Evolutionary conservation across 192 early-diverging fungal species (phyloP).

Genomic region (Phlyctochytrium arcticum): DNA sequence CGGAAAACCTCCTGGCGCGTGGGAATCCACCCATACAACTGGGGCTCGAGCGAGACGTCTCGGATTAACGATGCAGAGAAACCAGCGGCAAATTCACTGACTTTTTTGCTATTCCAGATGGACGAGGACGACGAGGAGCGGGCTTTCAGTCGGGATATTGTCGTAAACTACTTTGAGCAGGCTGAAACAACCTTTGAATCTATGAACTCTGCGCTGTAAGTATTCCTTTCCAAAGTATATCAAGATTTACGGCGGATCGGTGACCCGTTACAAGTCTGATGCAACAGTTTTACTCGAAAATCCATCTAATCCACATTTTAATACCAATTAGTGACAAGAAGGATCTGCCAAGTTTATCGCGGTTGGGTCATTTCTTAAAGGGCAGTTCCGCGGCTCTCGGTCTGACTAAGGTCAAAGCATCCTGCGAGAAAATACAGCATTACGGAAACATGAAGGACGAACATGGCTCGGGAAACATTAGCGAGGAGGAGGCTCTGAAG

Average conservation of each 20-base stretch:
- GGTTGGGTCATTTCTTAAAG: conserved; percentile 88
- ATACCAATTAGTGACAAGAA: conserved; percentile 28
- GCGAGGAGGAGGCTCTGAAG: conserved; percentile 53
- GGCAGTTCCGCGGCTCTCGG: conserved; percentile 87
- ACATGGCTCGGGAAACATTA: conserved; percentile 34
- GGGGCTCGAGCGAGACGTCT: not conserved
- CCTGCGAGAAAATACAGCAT: conserved; percentile 88
- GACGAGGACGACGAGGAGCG: conserved; percentile 81
- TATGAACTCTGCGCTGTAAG: conserved; percentile 67
- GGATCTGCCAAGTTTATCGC: conserved; percentile 67
- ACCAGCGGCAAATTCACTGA: not conserved
- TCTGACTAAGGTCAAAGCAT: conserved; percentile 67
- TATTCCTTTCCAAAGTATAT: too few relatives aligned
- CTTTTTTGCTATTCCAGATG: conserved; percentile 49
- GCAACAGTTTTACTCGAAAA: too few relatives aligned
- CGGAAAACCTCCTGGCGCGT: not conserved
- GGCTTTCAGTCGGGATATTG: conserved; percentile 72
- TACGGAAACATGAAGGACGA: conserved; percentile 59
- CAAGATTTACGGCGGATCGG: too few relatives aligned
- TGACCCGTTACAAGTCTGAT: too few relatives aligned
- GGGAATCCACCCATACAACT: not conserved
- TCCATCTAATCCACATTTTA: not conserved
- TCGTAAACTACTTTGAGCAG: conserved; percentile 80
- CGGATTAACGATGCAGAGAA: not conserved
- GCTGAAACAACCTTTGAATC: conserved; percentile 71